phyloP scores from a whole-genome alignment of 164 flowering plant species.

The Vitis labrusca region DNA sequence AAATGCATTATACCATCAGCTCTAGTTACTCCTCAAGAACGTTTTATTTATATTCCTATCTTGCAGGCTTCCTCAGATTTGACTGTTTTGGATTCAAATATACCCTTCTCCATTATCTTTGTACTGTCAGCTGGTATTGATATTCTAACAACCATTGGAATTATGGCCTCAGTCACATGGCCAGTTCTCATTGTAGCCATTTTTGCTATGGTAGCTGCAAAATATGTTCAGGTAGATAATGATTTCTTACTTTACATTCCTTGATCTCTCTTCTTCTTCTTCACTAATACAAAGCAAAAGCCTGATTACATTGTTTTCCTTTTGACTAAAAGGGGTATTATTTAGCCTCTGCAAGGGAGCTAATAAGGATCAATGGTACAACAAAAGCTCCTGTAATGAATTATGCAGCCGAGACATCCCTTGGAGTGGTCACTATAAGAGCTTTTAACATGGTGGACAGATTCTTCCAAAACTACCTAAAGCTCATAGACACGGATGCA shows the following conservation, averaged over 20 bases:
- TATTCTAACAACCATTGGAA: conserved; percentile 32
- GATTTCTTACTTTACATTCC: not conserved
- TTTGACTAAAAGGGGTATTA: conserved; percentile 52
- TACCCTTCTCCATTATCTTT: conserved; percentile 55
- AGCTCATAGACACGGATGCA: conserved; percentile 72
- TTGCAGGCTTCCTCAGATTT: conserved; percentile 86
- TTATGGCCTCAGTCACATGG: conserved; percentile 89
- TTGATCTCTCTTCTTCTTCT: not conserved
- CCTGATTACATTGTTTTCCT: not conserved
- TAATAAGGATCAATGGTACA: conserved; percentile 80
- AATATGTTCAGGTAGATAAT: conserved; percentile 62
- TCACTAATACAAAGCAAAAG: not conserved
- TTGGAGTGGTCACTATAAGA: conserved; percentile 74
- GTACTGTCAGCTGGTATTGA: conserved; percentile 40
- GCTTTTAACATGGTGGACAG: conserved; percentile 56
- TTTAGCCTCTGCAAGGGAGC: conserved; percentile 67
- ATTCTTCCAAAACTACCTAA: conserved; percentile 56
- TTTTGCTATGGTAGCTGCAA: conserved; percentile 38
- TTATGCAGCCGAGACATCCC: conserved; percentile 76
- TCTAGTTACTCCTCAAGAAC: not conserved
- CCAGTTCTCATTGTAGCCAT: conserved; percentile 72
- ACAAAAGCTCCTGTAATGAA: conserved; percentile 92
- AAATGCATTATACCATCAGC: not conserved
- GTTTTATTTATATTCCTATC: not conserved
- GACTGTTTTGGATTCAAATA: conserved; percentile 69